Evolutionary conservation across 2,329 filamentous ascomycete genomes (phyloP).

Genomic region (Penicillium polonicum): DNA sequence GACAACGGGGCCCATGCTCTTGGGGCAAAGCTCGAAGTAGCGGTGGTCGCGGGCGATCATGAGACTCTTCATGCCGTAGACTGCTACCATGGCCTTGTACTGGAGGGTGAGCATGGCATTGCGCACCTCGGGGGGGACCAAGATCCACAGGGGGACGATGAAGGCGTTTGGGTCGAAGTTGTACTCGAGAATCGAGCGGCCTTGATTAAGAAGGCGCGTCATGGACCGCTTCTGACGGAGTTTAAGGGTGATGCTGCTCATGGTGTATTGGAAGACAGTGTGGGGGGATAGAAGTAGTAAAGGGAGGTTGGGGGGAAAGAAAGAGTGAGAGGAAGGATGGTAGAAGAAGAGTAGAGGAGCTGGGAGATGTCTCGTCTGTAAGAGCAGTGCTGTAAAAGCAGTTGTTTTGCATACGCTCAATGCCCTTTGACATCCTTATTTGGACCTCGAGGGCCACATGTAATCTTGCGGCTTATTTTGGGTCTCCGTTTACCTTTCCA

Average conservation of each 20-base stretch:
- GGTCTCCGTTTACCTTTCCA: neutral
- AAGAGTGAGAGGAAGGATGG: neutral
- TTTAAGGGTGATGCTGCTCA: neutral
- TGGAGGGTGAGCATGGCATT: constrained; percentile 16
- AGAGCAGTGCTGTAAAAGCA: neutral
- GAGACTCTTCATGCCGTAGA: constrained; percentile 17
- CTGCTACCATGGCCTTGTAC: constrained; percentile 15
- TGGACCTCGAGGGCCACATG: neutral
- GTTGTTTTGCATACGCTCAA: neutral
- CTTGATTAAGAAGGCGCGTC: neutral
- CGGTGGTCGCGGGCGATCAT: constrained; percentile 18
- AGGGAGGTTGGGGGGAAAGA: neutral
- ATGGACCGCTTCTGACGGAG: constrained; percentile 3
- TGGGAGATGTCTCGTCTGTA: neutral
- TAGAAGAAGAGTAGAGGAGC: neutral
- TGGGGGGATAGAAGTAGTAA: neutral
- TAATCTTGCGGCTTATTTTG: neutral
- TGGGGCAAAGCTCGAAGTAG: constrained; percentile 29
- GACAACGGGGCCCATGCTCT: neutral
- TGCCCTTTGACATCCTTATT: neutral
- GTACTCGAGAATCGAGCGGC: constrained; percentile 15
- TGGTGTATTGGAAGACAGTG: neutral
- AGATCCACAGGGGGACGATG: constrained; percentile 17
- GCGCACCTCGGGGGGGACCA: constrained; percentile 1
- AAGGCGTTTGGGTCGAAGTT: constrained; percentile 16